A percentile compares a stretch with the other conserved stretches of the same genome.
phyloP scores from a whole-genome alignment of 257 asterid species.

The Fraxinus pennsylvanica region DNA sequence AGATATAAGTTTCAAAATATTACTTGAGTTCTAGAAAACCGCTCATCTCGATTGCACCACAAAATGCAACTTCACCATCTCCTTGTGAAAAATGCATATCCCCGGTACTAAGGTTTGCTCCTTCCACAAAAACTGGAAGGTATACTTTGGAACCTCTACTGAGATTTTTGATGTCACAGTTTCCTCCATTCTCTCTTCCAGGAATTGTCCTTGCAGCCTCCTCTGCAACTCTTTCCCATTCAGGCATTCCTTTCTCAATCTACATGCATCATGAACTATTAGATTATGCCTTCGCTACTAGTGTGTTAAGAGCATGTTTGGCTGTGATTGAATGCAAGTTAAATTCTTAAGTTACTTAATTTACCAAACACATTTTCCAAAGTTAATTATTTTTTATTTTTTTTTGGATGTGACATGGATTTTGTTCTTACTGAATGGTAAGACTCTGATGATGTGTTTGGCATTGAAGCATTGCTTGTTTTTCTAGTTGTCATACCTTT shows the following conservation, averaged over 20 bases:
- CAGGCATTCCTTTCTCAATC: constrained; percentile 73
- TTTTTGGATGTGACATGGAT: too few relatives aligned
- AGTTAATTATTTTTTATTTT: too few relatives aligned
- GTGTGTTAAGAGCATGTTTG: too few relatives aligned
- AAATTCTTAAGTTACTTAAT: too few relatives aligned
- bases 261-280: constrained; percentile 27
- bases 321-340: too few relatives aligned
- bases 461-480: background rate
- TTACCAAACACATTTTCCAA: too few relatives aligned
- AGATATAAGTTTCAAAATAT: constrained; percentile 21
- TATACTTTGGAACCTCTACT: constrained; percentile 91
- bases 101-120: constrained; percentile 94
- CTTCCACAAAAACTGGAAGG: constrained; percentile 94
- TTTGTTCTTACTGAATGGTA: background rate
- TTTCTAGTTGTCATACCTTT: constrained; percentile 50
- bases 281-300: background rate
- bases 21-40: constrained; percentile 97
- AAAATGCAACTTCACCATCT: constrained; percentile 89
- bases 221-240: constrained; percentile 75
- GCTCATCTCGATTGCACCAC: constrained; percentile 98
- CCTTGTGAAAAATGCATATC: constrained; percentile 99
- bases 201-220: constrained; percentile 96
- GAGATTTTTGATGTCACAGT: constrained; percentile 90
- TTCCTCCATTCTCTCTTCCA: constrained; percentile 95
- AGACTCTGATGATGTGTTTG: background rate